Percentiles rank a stretch among this genome's conserved stretches.
phyloP scores from a whole-genome alignment of 2,329 filamentous ascomycete genomes.

The Aspergillus spinulosporus region DNA sequence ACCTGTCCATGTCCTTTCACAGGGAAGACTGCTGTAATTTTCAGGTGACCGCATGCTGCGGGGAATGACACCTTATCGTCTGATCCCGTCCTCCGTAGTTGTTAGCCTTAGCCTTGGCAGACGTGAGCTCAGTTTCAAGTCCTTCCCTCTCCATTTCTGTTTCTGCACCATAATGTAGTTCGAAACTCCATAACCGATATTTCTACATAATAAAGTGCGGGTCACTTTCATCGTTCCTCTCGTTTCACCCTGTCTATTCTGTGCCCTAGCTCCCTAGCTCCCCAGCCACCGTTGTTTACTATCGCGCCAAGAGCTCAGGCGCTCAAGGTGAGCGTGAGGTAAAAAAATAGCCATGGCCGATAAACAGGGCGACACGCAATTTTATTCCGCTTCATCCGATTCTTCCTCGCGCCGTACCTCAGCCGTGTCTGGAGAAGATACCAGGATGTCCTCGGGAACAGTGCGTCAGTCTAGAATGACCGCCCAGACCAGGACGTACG shows the following conservation, averaged over 20 bases:
- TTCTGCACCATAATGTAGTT: constrained; percentile 19
- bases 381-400: constrained; percentile 11
- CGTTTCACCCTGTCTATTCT: constrained; percentile 6
- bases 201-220: constrained; percentile 21
- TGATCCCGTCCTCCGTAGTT: constrained; percentile 19
- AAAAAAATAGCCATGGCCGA: constrained; percentile 20
- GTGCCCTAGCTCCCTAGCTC: constrained; percentile 9
- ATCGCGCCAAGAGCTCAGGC: constrained; percentile 3
- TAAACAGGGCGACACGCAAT: constrained; percentile 15
- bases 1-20: background rate
- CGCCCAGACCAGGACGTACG: constrained; percentile 32
- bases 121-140: constrained; percentile 3
- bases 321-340: background rate
- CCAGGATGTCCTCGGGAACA: constrained; percentile 15
- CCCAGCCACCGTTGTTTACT: constrained; percentile 16
- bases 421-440: constrained; percentile 18
- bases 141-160: background rate
- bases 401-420: constrained; percentile 15
- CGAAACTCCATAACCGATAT: constrained; percentile 3
- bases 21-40: background rate
- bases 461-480: constrained; percentile 19
- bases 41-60: constrained; percentile 17
- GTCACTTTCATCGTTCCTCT: constrained; percentile 17
- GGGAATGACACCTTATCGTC: constrained; percentile 23
- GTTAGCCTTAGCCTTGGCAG: background rate